Conservation (phyloP, 371 early-diverging fungal species). For the Apophysomyces ossiformis region DNA sequence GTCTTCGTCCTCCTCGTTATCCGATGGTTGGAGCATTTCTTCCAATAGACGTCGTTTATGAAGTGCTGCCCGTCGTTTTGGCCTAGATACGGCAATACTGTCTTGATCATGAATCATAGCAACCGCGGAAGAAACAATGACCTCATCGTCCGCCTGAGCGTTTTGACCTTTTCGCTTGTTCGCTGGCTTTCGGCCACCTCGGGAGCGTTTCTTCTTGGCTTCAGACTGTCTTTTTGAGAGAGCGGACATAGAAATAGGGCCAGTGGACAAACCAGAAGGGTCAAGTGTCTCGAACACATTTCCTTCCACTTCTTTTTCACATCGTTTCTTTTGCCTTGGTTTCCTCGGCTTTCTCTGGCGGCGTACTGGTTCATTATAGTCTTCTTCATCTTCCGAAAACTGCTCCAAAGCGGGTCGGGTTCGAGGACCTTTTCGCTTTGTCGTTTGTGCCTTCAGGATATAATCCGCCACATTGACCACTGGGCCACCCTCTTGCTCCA, state of each 20-base stretch:
- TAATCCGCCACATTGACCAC: constrained; percentile 42
- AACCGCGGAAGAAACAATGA: constrained; percentile 21
- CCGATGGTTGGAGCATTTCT: constrained; percentile 47
- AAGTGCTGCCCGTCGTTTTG: constrained; percentile 49
- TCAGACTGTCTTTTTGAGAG: constrained; percentile 28
- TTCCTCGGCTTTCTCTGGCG: constrained; percentile 18
- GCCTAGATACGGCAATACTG: constrained; percentile 42
- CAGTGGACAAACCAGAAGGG: constrained; percentile 13
- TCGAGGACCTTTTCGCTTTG: constrained; percentile 21
- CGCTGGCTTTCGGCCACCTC: constrained; percentile 14
- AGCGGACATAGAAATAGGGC: constrained; percentile 50
- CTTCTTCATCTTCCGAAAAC: constrained; percentile 18
- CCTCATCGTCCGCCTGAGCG: constrained; percentile 27
- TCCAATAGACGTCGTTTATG: constrained; percentile 53
- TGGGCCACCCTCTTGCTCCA: constrained; percentile 53
- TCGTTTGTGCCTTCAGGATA: constrained; percentile 25
- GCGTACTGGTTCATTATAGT: constrained; percentile 15
- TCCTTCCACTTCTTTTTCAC: constrained; percentile 14
- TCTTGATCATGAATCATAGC: constrained; percentile 31
- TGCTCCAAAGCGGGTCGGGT: constrained; percentile 22
- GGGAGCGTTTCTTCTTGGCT: constrained; percentile 11
- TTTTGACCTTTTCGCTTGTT: constrained; percentile 12
- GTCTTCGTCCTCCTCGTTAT: constrained; percentile 31
- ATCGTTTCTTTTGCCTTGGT: constrained; percentile 14
- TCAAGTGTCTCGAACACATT: constrained; percentile 3